A percentile compares a stretch with the other conserved stretches of the same genome.
Conservation (phyloP, 2,329 filamentous ascomycete species). For the Sclerotinia borealis region DNA sequence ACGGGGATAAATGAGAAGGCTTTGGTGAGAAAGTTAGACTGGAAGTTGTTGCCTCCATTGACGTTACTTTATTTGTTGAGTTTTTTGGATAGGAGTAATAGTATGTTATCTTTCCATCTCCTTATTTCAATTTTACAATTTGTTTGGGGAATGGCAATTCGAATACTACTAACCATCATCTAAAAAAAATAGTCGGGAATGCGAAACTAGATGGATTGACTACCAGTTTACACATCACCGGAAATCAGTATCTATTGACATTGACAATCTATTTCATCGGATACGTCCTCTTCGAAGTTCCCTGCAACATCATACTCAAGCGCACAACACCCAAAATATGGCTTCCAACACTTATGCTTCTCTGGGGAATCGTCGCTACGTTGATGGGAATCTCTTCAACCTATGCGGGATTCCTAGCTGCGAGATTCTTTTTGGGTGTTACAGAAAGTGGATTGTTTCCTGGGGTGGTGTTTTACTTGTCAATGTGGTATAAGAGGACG, state of each 20-base stretch:
- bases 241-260: constrained; percentile 58
- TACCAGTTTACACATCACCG: constrained; percentile 47
- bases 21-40: constrained; percentile 52
- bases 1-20: constrained; percentile 46
- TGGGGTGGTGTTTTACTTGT: constrained; percentile 44
- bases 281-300: constrained; percentile 52
- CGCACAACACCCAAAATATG: constrained; percentile 51
- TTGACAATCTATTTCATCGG: constrained; percentile 61
- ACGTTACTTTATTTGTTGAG: constrained; percentile 50
- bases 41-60: constrained; percentile 46
- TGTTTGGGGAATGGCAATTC: neutral
- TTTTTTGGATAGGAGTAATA: constrained; percentile 53
- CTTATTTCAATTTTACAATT: neutral
- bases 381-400: constrained; percentile 45
- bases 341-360: constrained; percentile 51
- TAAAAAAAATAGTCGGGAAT: constrained; percentile 46
- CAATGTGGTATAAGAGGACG: constrained; percentile 48
- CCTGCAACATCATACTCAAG: constrained; percentile 58
- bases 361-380: constrained; percentile 50
- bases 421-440: constrained; percentile 51
- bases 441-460: constrained; percentile 50
- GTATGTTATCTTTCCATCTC: constrained; percentile 33
- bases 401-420: constrained; percentile 45
- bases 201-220: constrained; percentile 51
- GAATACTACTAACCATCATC: neutral